These are phyloP conservation scores for Pythium chondricola DNA, from an alignment of 352 stramenopile genomes.

Conservation along the genomic window DNA sequence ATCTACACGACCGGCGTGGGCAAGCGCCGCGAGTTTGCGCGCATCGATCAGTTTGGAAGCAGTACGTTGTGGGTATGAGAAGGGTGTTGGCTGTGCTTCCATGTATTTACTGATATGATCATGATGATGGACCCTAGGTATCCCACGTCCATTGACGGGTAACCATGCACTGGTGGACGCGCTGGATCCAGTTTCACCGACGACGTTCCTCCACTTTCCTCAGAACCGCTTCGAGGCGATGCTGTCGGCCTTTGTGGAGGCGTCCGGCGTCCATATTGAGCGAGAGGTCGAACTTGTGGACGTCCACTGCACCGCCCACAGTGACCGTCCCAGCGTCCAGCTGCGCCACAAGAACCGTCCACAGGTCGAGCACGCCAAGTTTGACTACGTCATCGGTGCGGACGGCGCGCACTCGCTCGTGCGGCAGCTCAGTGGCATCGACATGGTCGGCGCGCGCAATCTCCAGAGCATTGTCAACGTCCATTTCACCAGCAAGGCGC, in stretches of 20 bases:
- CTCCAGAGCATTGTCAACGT: conserved; percentile 93
- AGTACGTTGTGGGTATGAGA: conserved; percentile 22
- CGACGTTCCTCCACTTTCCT: conserved; percentile 80
- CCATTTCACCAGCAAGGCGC: conserved; percentile 85
- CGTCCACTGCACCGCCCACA: conserved; percentile 18
- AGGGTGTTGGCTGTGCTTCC: neutral
- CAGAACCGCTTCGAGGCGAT: conserved; percentile 79
- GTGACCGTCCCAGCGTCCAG: conserved; percentile 22
- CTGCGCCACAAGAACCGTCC: conserved; percentile 31
- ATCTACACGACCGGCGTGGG: conserved; percentile 76
- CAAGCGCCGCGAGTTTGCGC: conserved; percentile 58
- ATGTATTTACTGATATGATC: neutral
- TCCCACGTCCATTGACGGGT: conserved; percentile 27
- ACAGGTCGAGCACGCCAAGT: conserved; percentile 31
- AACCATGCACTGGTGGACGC: conserved; percentile 30
- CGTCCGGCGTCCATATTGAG: conserved; percentile 40
- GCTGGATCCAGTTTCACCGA: conserved; percentile 49
- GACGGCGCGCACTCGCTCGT: conserved; percentile 89
- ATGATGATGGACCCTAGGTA: conserved; percentile 36
- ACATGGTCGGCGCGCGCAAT: conserved; percentile 62
- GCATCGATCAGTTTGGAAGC: conserved; percentile 74
- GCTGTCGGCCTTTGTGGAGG: conserved; percentile 43
- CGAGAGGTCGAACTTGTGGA: conserved; percentile 52
- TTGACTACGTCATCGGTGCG: conserved; percentile 85
- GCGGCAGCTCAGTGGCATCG: conserved; percentile 58